These are phyloP conservation scores for Mycena albidolilacea DNA, from an alignment of 768 basidiomycete genomes.

Conservation along the genomic window DNA sequence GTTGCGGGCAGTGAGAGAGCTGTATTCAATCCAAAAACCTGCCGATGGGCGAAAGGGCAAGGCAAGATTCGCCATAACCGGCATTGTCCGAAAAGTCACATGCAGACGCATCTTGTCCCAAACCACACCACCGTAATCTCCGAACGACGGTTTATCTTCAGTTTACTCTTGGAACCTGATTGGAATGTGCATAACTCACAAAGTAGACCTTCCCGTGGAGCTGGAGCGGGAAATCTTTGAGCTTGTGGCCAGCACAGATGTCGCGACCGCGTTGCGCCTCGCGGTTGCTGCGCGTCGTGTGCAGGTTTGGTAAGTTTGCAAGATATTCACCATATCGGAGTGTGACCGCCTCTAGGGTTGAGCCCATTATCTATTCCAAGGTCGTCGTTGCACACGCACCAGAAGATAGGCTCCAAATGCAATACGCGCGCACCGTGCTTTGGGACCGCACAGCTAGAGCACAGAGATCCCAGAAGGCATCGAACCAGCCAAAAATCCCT, in stretches of 20 bases:
- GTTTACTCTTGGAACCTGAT: too few species aligned
- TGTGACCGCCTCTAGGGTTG: slow-evolving; percentile 14
- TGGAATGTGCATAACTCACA: background rate
- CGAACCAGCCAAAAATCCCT: background rate
- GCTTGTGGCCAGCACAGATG: slow-evolving; percentile 25
- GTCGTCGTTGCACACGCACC: slow-evolving; percentile 26
- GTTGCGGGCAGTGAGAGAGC: too few species aligned
- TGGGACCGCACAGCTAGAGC: background rate
- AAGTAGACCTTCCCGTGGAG: slow-evolving; percentile 33
- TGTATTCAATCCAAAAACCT: too few species aligned
- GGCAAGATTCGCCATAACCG: too few species aligned
- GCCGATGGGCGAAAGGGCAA: too few species aligned
- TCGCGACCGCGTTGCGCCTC: slow-evolving; percentile 29
- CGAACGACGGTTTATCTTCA: too few species aligned
- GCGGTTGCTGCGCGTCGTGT: slow-evolving; percentile 33
- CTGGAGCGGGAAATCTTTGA: slow-evolving; percentile 38
- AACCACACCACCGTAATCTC: too few species aligned
- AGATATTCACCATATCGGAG: background rate
- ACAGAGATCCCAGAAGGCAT: background rate
- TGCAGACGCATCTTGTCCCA: too few species aligned
- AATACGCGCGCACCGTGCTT: background rate
- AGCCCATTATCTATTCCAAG: slow-evolving; percentile 34
- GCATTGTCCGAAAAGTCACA: too few species aligned
- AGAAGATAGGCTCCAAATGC: background rate
- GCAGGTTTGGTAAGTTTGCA: slow-evolving; percentile 22